Conservation (phyloP, 2,329 filamentous ascomycete genomes). For the Purpureocillium lavendulum region DNA sequence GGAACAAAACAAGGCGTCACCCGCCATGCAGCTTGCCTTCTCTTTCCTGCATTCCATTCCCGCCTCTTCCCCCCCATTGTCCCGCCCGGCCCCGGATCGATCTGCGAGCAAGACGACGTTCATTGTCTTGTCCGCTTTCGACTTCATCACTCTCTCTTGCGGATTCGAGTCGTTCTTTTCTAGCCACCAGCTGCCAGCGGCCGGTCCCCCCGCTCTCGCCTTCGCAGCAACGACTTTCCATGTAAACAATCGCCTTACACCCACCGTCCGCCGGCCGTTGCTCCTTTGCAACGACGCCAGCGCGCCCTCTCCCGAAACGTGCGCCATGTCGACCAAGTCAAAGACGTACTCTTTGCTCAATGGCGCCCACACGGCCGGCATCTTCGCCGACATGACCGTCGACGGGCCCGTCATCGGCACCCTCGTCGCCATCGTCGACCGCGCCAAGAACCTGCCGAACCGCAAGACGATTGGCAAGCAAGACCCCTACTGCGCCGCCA, state of each 20-base stretch:
- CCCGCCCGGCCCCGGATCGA: not conserved
- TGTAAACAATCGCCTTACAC: constrained; percentile 8
- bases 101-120: no score
- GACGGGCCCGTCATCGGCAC: constrained; percentile 93
- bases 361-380: constrained; percentile 76
- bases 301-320: constrained; percentile 4
- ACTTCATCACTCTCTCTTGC: not conserved
- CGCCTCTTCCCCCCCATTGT: not conserved
- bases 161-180: not conserved
- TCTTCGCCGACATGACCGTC: constrained; percentile 87
- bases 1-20: constrained; percentile 7
- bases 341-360: constrained; percentile 46
- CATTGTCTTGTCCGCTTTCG: not conserved
- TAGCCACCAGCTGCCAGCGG: not conserved
- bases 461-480: constrained; percentile 97
- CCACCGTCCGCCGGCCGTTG: not conserved
- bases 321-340: constrained; percentile 41
- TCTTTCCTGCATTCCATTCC: constrained; percentile 1
- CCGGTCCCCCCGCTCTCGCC: no score
- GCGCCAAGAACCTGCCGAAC: constrained; percentile 95
- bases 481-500: constrained; percentile 91
- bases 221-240: no score
- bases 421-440: constrained; percentile 82
- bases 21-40: constrained; percentile 1
- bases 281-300: not conserved